A percentile compares a stretch with the other conserved stretches of the same genome.
phyloP scores from a whole-genome alignment of 768 basidiomycete species.

The Suillus sp. region DNA sequence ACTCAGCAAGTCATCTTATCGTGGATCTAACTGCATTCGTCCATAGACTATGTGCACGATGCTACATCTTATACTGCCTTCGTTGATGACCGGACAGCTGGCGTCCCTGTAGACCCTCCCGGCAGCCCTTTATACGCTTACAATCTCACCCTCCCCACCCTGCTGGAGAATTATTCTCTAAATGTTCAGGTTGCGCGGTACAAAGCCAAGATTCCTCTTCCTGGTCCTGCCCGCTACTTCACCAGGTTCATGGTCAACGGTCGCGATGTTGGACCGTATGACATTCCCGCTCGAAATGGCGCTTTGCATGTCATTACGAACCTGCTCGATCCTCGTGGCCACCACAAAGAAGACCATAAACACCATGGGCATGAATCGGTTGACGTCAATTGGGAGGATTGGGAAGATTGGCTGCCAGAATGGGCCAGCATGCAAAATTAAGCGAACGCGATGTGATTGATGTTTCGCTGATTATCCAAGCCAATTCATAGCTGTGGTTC shows the following conservation, averaged over 20 bases:
- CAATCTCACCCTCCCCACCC: conserved; percentile 43
- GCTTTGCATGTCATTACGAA: conserved; percentile 51
- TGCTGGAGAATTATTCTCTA: conserved; percentile 45
- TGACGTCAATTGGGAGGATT: conserved; percentile 42
- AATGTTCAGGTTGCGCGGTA: conserved; percentile 50
- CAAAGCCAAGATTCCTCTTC: conserved; percentile 42
- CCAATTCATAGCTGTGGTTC: not conserved
- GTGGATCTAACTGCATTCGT: not conserved
- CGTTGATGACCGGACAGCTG: conserved; percentile 1
- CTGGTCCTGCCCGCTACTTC: conserved; percentile 35
- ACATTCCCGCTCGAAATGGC: conserved; percentile 58
- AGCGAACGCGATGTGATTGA: not conserved
- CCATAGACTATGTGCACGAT: conserved; percentile 18
- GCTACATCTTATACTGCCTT: conserved; percentile 12
- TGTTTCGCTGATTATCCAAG: not conserved
- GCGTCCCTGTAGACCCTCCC: not conserved
- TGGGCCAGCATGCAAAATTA: conserved; percentile 46
- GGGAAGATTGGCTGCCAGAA: conserved; percentile 50
- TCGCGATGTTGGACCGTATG: conserved; percentile 39
- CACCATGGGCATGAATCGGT: conserved; percentile 1
- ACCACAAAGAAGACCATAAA: conserved; percentile 10
- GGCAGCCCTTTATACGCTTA: conserved; percentile 36
- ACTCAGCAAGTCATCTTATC: not conserved
- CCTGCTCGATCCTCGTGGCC: conserved; percentile 44
- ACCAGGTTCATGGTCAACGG: conserved; percentile 47